Evolutionary conservation across 2,329 filamentous ascomycete species (phyloP), one percentile per base, ranked within the genome.

Genomic region (Arthrocladium fulminans): DNA sequence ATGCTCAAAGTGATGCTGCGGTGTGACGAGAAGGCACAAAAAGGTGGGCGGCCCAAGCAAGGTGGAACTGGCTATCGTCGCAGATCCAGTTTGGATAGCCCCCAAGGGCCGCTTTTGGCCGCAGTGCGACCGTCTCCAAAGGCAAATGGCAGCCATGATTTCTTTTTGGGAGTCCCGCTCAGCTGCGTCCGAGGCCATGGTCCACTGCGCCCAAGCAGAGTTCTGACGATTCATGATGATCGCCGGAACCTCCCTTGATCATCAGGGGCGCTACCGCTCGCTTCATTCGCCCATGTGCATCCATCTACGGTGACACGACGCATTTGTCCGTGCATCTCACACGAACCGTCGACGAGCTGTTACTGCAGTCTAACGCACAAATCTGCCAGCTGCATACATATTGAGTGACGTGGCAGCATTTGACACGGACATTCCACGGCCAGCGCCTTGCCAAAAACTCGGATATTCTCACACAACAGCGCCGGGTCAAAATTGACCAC

Each of bases 381-480:
- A 39, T 4, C 15, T 17, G 22, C n/a, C 17, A 32, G 39, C 44
- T 39, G 44, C 44, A 47, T 38, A 8, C 27, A 17, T 6, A 8
- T 47, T 48, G 45, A 34, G 45, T 48, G 45, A 48, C 45, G 45
- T 48, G 45, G 45, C 45, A 48, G 27, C n/a, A 32, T 48, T 37
- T 22, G 5, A 4, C 9, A 24, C 6, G 44, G 6, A 15, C n/a
- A 22, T 37, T 17, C n/a, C 13, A 22, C 3, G 19, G 17, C 19
- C 32, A 47, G 20, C 23, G 25, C 24, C 45, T 39, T 17, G 10
- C 24, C 13, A 45, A 32, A 10, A n/a, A n/a, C n/a, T n/a, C n/a
- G n/a, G n/a, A n/a, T n/a, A n/a, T n/a, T n/a, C n/a, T n/a, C n/a
- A n/a, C n/a, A n/a, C n/a, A n/a, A n/a, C n/a, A n/a, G n/a, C n/a